Evolutionary conservation across 371 early-diverging fungal genomes (phyloP), one percentile per base, ranked within the genome.

Genomic region (Mortierella sp.): DNA sequence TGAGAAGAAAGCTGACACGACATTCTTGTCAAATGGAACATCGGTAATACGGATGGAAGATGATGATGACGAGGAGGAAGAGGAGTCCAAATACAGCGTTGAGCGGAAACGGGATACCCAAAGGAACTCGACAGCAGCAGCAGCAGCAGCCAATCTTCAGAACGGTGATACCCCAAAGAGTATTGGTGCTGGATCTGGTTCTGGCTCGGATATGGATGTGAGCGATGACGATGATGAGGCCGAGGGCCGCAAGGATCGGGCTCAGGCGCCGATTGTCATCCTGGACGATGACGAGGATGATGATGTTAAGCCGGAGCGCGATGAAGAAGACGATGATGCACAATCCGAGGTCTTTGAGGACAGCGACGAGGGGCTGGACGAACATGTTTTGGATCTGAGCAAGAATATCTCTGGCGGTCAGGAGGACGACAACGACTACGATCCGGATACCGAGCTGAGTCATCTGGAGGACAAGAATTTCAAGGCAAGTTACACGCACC

Each of bases 381-480:
- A 75, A 39, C 77, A 77, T 71, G 66, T 71, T 43, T 45, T 74
- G 40, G 80, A 77, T 26, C 16, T 79, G 4, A 66, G 34, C 37
- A 58, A 58, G 72, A 29, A n/a, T 52, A 5, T n/a, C 63, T 26
- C 19, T 16, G 31, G 34, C 19, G 24, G 14, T 5, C 31, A 71
- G 31, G 72, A 70, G 1, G 69, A 64, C 2, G 34, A n/a, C 24
- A 79, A 71, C 31, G 41, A 71, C 29, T 78, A 74, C 43, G 75
- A 77, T 44, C 50, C 74, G 26, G 70, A 74, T 26, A 40, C 61
- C 8, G 78, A 77, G 37, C 69, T 82, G 26, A 66, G 65, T 3
- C 83, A 82, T 50, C 47, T 82, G 58, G 75, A 82, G 3, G 72
- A 70, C 11, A 66, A 74, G n/a, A 55, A 71, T 24, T 82, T 82